Evolutionary conservation across 1,284 basidiomycete genomes (phyloP).

Genomic region (Ustilago esculenta): DNA sequence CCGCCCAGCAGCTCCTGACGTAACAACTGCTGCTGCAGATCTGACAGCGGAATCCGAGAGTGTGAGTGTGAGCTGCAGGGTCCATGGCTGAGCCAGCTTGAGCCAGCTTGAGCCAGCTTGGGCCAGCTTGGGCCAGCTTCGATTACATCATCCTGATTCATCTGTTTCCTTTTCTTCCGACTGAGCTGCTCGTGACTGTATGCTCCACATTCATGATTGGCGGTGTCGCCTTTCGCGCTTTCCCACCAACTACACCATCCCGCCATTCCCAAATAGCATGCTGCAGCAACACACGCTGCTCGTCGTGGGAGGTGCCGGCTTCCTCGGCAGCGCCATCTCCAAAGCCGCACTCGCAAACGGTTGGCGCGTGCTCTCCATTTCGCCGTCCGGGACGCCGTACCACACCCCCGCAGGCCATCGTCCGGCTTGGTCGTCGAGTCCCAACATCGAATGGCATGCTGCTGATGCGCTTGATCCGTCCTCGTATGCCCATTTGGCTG

Average conservation of each 20-base stretch:
- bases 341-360: slow-evolving; percentile 83
- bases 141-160: slow-evolving; percentile 27
- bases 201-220: slow-evolving; percentile 30
- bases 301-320: slow-evolving; percentile 93
- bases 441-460: slow-evolving; percentile 55
- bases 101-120: too few species aligned
- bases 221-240: too few species aligned
- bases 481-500: slow-evolving; percentile 77
- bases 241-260: too few species aligned
- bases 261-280: too few species aligned
- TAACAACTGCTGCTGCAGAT: neutral
- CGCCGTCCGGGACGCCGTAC: slow-evolving; percentile 86
- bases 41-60: slow-evolving; percentile 11
- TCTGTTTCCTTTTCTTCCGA: neutral
- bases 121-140: too few species aligned
- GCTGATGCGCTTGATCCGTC: slow-evolving; percentile 76
- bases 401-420: slow-evolving; percentile 85
- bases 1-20: too few species aligned
- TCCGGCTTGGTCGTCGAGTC: slow-evolving; percentile 79
- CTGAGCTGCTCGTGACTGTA: too few species aligned
- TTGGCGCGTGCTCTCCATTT: slow-evolving; percentile 86
- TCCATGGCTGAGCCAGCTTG: slow-evolving; percentile 2
- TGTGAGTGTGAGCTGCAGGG: slow-evolving; percentile 24
- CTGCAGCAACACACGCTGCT: slow-evolving; percentile 48
- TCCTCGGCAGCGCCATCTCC: slow-evolving; percentile 92